Conservation (phyloP, 805 yeast species). For the Maudiozyma barnettii region DNA sequence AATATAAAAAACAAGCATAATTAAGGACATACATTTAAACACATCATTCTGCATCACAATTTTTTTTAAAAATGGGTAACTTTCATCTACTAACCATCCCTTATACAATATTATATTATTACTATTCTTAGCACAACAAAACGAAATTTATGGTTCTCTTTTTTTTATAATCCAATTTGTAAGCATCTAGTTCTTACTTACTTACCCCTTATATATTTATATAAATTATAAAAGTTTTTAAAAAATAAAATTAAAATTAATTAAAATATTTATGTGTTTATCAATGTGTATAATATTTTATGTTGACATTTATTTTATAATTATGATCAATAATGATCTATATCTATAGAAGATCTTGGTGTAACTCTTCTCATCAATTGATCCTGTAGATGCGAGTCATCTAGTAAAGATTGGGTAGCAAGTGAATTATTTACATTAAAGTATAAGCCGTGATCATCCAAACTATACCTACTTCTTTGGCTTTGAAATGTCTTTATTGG, state of each 20-base stretch:
- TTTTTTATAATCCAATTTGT: not conserved
- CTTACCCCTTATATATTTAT: not conserved
- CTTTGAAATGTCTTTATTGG: slow-evolving; percentile 37
- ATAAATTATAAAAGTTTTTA: not conserved
- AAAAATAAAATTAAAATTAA: not conserved
- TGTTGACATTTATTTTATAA: not conserved
- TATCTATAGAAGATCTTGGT: slow-evolving; percentile 23
- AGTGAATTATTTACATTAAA: slow-evolving; percentile 28
- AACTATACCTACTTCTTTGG: slow-evolving; percentile 21
- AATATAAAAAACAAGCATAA: not conserved
- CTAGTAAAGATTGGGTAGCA: slow-evolving; percentile 36
- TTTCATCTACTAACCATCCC: not conserved
- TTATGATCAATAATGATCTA: not conserved
- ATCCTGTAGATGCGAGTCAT: slow-evolving; percentile 24
- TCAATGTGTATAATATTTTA: no score
- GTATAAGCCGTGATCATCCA: slow-evolving; percentile 40
- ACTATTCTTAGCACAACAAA: no score
- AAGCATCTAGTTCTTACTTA: not conserved
- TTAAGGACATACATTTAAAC: not conserved
- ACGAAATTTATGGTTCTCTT: not conserved
- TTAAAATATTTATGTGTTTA: not conserved
- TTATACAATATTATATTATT: not conserved
- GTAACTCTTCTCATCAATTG: slow-evolving; percentile 24
- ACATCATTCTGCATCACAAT: not conserved
- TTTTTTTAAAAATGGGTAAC: not conserved